These are phyloP conservation scores for Candida mesenterica DNA, from an alignment of 1,139 yeast species.

Conservation along the genomic window DNA sequence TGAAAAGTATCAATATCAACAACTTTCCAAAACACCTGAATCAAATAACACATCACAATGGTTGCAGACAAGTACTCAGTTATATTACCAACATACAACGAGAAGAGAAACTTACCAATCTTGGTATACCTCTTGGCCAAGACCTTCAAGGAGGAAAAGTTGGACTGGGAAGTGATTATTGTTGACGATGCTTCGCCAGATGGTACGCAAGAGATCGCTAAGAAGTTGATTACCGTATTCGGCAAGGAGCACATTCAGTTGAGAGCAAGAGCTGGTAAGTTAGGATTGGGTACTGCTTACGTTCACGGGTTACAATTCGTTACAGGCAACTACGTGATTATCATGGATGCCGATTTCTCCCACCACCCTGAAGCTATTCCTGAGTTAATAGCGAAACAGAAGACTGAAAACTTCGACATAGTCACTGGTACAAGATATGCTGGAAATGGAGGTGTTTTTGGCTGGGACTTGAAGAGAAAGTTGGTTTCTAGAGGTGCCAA, in stretches of 20 bases:
- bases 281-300: slow-evolving; percentile 81
- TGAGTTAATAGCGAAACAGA: slow-evolving; percentile 67
- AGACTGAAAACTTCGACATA: slow-evolving; percentile 63
- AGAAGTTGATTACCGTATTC: slow-evolving; percentile 59
- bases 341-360: slow-evolving; percentile 86
- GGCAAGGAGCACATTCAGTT: slow-evolving; percentile 65
- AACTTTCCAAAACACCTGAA: no score
- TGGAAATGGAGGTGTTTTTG: slow-evolving; percentile 81
- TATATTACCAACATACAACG: slow-evolving; percentile 79
- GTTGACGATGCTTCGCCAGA: slow-evolving; percentile 85
- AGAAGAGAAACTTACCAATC: slow-evolving; percentile 68
- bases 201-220: slow-evolving; percentile 76
- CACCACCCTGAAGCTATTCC: slow-evolving; percentile 84
- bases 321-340: slow-evolving; percentile 73
- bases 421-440: slow-evolving; percentile 87
- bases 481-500: slow-evolving; percentile 81
- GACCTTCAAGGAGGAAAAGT: slow-evolving; percentile 58
- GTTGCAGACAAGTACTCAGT: slow-evolving; percentile 62
- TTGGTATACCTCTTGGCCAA: slow-evolving; percentile 69
- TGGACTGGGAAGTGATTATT: slow-evolving; percentile 77
- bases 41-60: slow-evolving; percentile 8
- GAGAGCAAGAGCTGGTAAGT: slow-evolving; percentile 74
- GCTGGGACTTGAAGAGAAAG: slow-evolving; percentile 83
- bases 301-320: slow-evolving; percentile 75
- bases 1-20: no score